These are phyloP conservation scores for Thyridium curvatum DNA, from an alignment of 2,329 filamentous ascomycete species.

Conservation along the genomic window DNA sequence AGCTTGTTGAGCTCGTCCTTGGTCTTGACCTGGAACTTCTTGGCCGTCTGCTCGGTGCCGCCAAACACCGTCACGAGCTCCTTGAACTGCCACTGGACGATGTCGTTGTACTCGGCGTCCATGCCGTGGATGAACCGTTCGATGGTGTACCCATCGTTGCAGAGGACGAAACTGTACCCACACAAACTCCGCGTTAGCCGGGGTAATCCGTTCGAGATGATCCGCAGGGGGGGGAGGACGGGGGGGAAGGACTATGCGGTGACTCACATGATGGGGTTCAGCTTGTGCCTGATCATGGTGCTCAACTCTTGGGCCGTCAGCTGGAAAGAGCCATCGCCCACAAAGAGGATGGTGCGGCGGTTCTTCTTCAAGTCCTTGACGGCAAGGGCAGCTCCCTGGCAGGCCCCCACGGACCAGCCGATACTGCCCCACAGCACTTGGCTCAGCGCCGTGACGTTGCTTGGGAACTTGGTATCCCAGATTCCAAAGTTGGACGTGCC, in stretches of 20 bases:
- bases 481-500: conserved; percentile 86
- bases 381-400: conserved; percentile 59
- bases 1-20: conserved; percentile 62
- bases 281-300: conserved; percentile 70
- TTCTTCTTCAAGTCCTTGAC: conserved; percentile 58
- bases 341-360: conserved; percentile 65
- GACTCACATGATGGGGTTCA: conserved; percentile 62
- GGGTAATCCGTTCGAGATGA: no score
- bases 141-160: conserved; percentile 85
- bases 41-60: conserved; percentile 23
- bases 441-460: conserved; percentile 70
- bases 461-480: conserved; percentile 76
- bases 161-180: conserved; percentile 69
- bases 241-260: no score
- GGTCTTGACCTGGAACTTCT: conserved; percentile 63
- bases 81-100: conserved; percentile 64
- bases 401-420: conserved; percentile 53
- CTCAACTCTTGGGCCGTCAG: conserved; percentile 78
- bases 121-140: conserved; percentile 84
- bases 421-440: conserved; percentile 71
- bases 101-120: conserved; percentile 75
- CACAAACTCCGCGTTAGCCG: no score
- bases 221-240: conserved; percentile 43
- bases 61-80: conserved; percentile 12
- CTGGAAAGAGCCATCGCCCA: conserved; percentile 82